Evolutionary conservation across 2,329 filamentous ascomycete genomes (phyloP).

Genomic region (Graphiopsis chlorocephala): DNA sequence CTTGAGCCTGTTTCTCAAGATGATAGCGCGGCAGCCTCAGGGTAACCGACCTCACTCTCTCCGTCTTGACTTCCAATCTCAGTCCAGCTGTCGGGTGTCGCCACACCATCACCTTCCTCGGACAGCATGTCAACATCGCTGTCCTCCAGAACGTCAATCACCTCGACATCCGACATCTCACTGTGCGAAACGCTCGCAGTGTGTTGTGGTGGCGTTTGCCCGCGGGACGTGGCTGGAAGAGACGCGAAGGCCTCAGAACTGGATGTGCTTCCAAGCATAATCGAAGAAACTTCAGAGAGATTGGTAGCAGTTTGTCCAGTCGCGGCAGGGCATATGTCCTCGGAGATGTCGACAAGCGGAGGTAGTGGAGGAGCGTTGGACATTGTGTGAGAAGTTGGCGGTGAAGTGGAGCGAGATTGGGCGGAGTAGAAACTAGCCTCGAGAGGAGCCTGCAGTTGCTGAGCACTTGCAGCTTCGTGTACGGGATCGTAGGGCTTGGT

Average conservation of each 20-base stretch:
- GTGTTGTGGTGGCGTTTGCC: constrained; percentile 9
- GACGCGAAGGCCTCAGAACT: constrained; percentile 31
- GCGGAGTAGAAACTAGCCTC: constrained; percentile 33
- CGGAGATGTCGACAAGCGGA: constrained; percentile 24
- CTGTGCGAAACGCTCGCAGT: constrained; percentile 16
- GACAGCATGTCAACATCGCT: constrained; percentile 36
- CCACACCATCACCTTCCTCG: constrained; percentile 31
- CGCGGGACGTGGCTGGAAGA: constrained; percentile 22
- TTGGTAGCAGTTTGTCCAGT: constrained; percentile 25
- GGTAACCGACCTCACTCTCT: constrained; percentile 28
- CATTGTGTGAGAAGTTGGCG: constrained; percentile 19
- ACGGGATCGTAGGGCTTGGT: constrained; percentile 28
- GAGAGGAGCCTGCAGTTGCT: constrained; percentile 18
- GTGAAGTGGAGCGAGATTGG: constrained; percentile 23
- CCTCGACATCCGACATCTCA: constrained; percentile 28
- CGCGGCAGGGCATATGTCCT: constrained; percentile 17
- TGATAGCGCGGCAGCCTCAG: constrained; percentile 66
- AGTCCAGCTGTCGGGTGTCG: constrained; percentile 38
- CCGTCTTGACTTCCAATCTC: constrained; percentile 37
- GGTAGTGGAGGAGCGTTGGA: constrained; percentile 11
- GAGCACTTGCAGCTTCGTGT: constrained; percentile 28
- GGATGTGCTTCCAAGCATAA: constrained; percentile 28
- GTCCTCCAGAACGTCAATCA: constrained; percentile 32
- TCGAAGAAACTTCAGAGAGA: constrained; percentile 23
- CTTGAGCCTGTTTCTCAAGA: neutral